Base-by-base conservation (phyloP, 2,329 filamentous ascomycete genomes). In the Ascochyta pisi region DNA sequence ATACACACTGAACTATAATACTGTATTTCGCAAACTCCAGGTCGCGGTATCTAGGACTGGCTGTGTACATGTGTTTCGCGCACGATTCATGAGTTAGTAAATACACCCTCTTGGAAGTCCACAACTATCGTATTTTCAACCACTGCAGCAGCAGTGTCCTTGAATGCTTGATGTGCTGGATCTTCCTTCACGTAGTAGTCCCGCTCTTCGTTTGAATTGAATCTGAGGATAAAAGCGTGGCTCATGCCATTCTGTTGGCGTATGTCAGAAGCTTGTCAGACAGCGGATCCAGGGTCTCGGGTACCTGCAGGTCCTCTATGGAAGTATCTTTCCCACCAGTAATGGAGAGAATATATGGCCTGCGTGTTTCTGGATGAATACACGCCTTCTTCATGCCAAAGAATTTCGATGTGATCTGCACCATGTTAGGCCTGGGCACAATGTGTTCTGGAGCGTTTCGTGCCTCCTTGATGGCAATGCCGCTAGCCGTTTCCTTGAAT, bases 251-350 rank as follows among this genome's bases (percentile, higher is more conserved):
- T 64, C 77, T 80, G 45, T 38, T 79, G 78, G 76, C 35, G 16
- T 6, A 77, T 74, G 51, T 85, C 1, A 82, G 51, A 54, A 54
- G 78, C 5, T 82, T 81, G 57, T 82, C 83, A 31, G 19, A 16
- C 34, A 43, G 38, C 47, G 35, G 24, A 50, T 40, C 29, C 40
- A 50, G 40, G 41, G 31, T 46, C 19, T 45, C 49, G 27, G 50
- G 31, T 70, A 74, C 71, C 66, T 73, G 70, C 34, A 70, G 56
- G 19, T 63, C 62, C 52, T 74, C 71, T 50, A 56, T 67, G n/a
- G 72, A 73, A 26, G 64, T 73, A 42, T 74, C 71, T 39, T 60
- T 71, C 22, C 71, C 71, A 38, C 71, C 71, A 6, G 68, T 62
- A 26, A 73, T 64, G 5, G 68, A 72, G 10, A 65, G 35, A 26